phyloP scores from a whole-genome alignment of 2,329 filamentous ascomycete species.

The Aphanocladium album region DNA sequence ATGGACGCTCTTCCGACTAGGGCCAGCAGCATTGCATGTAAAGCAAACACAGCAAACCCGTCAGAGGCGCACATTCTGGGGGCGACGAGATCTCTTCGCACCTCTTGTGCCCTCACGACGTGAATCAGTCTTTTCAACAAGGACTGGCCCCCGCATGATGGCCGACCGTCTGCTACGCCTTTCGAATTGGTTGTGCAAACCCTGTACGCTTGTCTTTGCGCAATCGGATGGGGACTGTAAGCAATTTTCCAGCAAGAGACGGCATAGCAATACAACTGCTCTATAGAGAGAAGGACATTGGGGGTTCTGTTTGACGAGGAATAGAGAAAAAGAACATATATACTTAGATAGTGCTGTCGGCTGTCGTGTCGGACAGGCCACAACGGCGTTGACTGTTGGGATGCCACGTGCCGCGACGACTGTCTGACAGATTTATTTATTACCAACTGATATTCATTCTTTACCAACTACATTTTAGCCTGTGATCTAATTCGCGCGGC shows the following conservation, averaged over 20 bases:
- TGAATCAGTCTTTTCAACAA: constrained; percentile 9
- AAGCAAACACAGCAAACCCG: not conserved
- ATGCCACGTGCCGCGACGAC: not conserved
- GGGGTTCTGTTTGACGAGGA: not conserved
- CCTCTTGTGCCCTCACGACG: not conserved
- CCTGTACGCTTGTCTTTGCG: not conserved
- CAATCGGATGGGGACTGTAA: not conserved
- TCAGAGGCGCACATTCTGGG: not conserved
- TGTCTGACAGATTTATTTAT: not conserved
- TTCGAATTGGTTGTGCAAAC: not conserved
- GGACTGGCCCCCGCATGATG: not conserved
- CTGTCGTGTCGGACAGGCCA: no score
- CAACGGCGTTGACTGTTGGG: not conserved
- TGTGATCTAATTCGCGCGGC: not conserved
- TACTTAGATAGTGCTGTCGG: not conserved
- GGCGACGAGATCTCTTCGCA: not conserved
- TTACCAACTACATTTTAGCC: not conserved
- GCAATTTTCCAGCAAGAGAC: not conserved
- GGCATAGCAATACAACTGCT: no score
- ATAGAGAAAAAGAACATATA: not conserved
- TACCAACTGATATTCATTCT: not conserved
- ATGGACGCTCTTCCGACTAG: not conserved
- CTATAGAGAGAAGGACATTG: not conserved
- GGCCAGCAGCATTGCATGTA: not conserved
- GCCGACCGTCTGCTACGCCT: not conserved